phyloP scores from a whole-genome alignment of 768 basidiomycete species.

The Lanmaoa pseudosensibilis region DNA sequence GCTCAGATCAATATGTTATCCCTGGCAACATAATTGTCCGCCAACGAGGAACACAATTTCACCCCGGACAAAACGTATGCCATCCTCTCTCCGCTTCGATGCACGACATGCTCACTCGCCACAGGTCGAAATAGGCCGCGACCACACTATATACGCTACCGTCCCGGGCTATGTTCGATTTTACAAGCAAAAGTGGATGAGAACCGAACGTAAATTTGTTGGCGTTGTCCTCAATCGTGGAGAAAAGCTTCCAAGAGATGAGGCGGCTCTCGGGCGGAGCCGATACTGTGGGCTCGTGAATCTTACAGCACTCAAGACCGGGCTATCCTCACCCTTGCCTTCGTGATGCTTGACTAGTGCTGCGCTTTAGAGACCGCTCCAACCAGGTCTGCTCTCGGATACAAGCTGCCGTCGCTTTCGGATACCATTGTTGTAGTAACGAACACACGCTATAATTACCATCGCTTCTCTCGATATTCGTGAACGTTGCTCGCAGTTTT shows the following conservation, averaged over 20 bases:
- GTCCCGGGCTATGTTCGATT: conserved; percentile 93
- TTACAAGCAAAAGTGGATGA: conserved; percentile 80
- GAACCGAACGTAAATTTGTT: conserved; percentile 73
- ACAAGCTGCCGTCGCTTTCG: not conserved
- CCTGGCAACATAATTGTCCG: conserved; percentile 97
- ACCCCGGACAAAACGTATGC: conserved; percentile 90
- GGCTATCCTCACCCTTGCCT: conserved; percentile 8
- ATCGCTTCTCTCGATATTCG: not conserved
- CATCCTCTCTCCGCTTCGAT: not conserved
- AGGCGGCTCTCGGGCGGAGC: conserved; percentile 70
- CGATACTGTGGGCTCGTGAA: conserved; percentile 81
- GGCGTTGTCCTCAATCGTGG: conserved; percentile 83
- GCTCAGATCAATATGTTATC: conserved; percentile 81
- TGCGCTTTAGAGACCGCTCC: not conserved
- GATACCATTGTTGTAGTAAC: conserved; percentile 21
- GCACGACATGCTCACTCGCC: conserved; percentile 4
- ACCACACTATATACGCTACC: conserved; percentile 91
- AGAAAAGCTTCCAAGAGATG: conserved; percentile 86
- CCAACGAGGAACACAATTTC: conserved; percentile 90
- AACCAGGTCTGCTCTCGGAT: not conserved
- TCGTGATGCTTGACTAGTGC: conserved; percentile 6
- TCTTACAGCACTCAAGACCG: conserved; percentile 41
- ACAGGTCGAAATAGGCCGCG: conserved; percentile 87
- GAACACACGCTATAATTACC: conserved; percentile 18
- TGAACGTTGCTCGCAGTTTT: not conserved